A percentile compares a stretch with the other conserved stretches of the same genome.
These are phyloP conservation scores for Myxozyma lipomycoides DNA, from an alignment of 805 yeast species.

Conservation along the genomic window DNA sequence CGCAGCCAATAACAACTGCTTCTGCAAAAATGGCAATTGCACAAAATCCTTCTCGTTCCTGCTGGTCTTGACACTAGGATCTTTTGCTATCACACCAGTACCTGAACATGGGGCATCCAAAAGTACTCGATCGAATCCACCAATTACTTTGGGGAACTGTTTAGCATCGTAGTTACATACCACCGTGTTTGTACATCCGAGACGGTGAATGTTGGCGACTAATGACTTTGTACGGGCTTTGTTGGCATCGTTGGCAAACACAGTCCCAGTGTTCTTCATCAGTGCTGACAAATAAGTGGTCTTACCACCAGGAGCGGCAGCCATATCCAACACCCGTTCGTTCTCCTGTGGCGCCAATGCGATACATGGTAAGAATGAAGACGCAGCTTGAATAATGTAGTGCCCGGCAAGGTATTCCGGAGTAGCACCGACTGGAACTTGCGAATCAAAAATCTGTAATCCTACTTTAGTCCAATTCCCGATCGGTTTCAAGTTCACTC, in stretches of 20 bases:
- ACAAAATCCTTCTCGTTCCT: conserved; percentile 96
- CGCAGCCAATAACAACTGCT: conserved; percentile 87
- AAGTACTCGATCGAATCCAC: conserved; percentile 93
- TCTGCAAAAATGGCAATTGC: conserved; percentile 94
- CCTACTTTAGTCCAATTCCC: conserved; percentile 99
- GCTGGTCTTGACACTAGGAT: conserved; percentile 85
- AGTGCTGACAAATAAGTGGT: conserved; percentile 91
- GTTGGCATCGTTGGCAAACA: conserved; percentile 95
- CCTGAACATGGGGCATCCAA: conserved; percentile 99
- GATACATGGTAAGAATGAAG: conserved; percentile 95
- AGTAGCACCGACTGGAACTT: conserved; percentile 99
- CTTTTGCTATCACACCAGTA: conserved; percentile 98
- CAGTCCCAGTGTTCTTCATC: conserved; percentile 97
- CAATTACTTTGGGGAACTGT: conserved; percentile 96
- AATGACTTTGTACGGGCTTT: conserved; percentile 93
- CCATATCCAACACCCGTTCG: conserved; percentile 96
- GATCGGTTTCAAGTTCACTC: conserved; percentile 95
- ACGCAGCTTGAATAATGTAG: conserved; percentile 96
- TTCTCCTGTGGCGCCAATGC: conserved; percentile 96
- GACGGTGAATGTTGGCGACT: conserved; percentile 94
- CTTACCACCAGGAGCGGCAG: conserved; percentile 99
- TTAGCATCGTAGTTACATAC: conserved; percentile 98
- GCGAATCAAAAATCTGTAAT: conserved; percentile 93
- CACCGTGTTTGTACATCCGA: conserved; percentile 93
- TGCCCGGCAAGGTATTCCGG: conserved; percentile 98